Conservation (phyloP, 2,329 filamentous ascomycete genomes). For the Xylaria arbuscula region DNA sequence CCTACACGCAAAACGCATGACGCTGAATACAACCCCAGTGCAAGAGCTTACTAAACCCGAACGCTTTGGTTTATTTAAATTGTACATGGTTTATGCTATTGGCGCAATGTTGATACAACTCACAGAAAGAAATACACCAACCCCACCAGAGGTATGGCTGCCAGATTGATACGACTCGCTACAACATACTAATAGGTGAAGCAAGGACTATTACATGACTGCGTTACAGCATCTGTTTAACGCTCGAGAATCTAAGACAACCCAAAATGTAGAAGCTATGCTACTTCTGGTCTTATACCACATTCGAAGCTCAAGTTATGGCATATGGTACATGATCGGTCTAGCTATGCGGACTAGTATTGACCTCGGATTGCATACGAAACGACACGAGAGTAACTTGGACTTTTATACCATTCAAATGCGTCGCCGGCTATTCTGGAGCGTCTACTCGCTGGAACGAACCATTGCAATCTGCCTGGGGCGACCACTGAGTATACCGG, state of each 20-base stretch:
- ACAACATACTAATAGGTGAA: slow-evolving; percentile 28
- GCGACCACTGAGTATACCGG: slow-evolving; percentile 61
- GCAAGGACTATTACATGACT: slow-evolving; percentile 60
- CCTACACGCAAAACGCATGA: slow-evolving; percentile 55
- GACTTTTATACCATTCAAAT: slow-evolving; percentile 57
- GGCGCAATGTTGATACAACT: slow-evolving; percentile 61
- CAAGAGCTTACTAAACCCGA: slow-evolving; percentile 50
- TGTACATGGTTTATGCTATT: slow-evolving; percentile 65
- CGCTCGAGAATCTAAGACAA: slow-evolving; percentile 60
- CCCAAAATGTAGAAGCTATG: slow-evolving; percentile 65
- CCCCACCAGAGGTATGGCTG: slow-evolving; percentile 53
- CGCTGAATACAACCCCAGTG: slow-evolving; percentile 51
- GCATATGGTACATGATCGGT: slow-evolving; percentile 66
- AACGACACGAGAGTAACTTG: slow-evolving; percentile 56
- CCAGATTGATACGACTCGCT: slow-evolving; percentile 11
- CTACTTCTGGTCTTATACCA: slow-evolving; percentile 63
- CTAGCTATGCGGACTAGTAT: slow-evolving; percentile 65
- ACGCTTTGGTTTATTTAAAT: slow-evolving; percentile 61
- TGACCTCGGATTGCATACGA: slow-evolving; percentile 62
- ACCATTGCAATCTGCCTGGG: slow-evolving; percentile 63
- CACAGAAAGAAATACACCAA: slow-evolving; percentile 57
- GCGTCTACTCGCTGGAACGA: slow-evolving; percentile 61
- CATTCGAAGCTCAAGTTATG: slow-evolving; percentile 61
- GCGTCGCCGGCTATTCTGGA: slow-evolving; percentile 63
- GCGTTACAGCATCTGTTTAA: slow-evolving; percentile 61